Percentiles rank a stretch among this genome's conserved stretches.
Evolutionary conservation across 139 green algal genomes (phyloP).

Genomic region (Closterium sp.): DNA sequence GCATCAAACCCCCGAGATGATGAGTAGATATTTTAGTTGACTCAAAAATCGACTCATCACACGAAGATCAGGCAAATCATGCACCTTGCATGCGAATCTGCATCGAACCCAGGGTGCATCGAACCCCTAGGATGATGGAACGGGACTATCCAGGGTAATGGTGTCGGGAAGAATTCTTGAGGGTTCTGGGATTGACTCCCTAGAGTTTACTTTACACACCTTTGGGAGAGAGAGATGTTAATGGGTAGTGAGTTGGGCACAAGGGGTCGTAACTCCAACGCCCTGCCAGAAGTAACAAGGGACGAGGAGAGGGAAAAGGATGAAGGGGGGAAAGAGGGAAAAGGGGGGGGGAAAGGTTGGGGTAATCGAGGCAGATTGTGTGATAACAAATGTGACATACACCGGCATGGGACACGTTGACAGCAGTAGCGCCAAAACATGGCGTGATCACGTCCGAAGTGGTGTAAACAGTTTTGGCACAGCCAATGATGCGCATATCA

Average conservation of each 20-base stretch:
- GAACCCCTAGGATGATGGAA: too few relatives aligned
- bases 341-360: not conserved
- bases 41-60: too few relatives aligned
- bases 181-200: not conserved
- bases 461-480: not conserved
- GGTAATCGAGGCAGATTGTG: not conserved
- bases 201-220: not conserved
- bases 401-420: not conserved
- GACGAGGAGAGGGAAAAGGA: not conserved
- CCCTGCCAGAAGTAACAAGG: not conserved
- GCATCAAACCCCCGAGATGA: too few relatives aligned
- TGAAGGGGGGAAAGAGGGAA: too few relatives aligned
- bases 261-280: not conserved
- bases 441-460: not conserved
- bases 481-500: not conserved
- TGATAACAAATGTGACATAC: not conserved
- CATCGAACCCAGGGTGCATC: too few relatives aligned
- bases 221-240: not conserved
- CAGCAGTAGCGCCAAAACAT: not conserved
- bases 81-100: too few relatives aligned
- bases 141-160: not conserved
- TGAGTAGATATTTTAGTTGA: too few relatives aligned
- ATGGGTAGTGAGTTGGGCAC: not conserved
- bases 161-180: not conserved
- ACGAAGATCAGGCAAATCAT: too few relatives aligned